phyloP scores from a whole-genome alignment of 208 protist genomes.

The Trypanosoma grayi region DNA sequence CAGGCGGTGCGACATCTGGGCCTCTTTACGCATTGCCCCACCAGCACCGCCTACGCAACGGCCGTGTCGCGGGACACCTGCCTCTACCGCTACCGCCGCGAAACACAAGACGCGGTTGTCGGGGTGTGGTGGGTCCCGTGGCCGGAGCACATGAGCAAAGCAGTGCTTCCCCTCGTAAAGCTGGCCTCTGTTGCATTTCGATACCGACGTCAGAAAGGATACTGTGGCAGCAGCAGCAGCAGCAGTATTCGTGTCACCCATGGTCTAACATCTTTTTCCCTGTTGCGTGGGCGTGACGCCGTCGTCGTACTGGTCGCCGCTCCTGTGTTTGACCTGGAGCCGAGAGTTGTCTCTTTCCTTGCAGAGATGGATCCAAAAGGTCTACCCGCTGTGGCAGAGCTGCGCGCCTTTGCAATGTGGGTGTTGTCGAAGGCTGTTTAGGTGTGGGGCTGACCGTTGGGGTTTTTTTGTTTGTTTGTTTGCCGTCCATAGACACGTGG shows the following conservation, averaged over 20 bases:
- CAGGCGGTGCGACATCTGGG: slow-evolving; percentile 9
- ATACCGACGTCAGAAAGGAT: neutral
- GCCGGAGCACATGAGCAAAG: slow-evolving; percentile 7
- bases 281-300: slow-evolving; percentile 16
- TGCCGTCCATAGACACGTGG: slow-evolving; percentile 1
- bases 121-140: neutral
- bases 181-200: neutral
- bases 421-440: slow-evolving; percentile 37
- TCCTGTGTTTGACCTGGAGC: slow-evolving; percentile 15
- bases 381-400: slow-evolving; percentile 9
- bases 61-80: slow-evolving; percentile 2
- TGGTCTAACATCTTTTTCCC: slow-evolving; percentile 10
- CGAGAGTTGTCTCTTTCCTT: slow-evolving; percentile 16
- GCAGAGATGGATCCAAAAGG: slow-evolving; percentile 19
- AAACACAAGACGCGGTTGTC: neutral
- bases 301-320: slow-evolving; percentile 23
- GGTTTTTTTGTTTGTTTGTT: slow-evolving; percentile 5
- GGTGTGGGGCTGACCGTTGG: neutral
- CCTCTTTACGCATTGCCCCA: slow-evolving; percentile 11
- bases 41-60: neutral
- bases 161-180: neutral
- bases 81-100: slow-evolving; percentile 1
- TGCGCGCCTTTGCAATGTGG: slow-evolving; percentile 42
- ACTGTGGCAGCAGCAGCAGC: neutral
- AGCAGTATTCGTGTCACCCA: neutral